Evolutionary conservation across 345 rosid genomes (phyloP), one percentile per base, ranked within the genome.

Genomic region (Geranium brycei): DNA sequence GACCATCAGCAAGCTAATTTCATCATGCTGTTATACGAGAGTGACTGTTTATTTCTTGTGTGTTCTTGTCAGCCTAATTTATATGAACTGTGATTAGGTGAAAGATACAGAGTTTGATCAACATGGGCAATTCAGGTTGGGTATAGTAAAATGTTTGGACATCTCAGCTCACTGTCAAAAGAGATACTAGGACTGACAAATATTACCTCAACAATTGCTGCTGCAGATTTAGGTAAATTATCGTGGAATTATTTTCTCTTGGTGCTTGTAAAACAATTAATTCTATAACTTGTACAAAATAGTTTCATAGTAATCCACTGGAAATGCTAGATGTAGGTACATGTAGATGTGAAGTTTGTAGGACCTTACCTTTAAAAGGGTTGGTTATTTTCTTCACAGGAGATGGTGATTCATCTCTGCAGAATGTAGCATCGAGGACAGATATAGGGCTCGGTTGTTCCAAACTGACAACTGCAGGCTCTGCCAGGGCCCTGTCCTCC

Each of bases 371-470:
- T 80, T 76, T 80, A 61, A 87, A 83, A 72, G 68, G 77, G 59
- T 71, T 70, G 69, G 90, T 77, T 76, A 73, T 85, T 80, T 82
- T 90, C 73, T 81, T 83, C 75, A 87, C 83, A 1, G 96, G 96
- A 32, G 95, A 90, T 69, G 96, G 97, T 62, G 82, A 76, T 62
- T 87, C 98, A 64, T 90, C 97, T 66, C 72, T 73, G 17, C 74
- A 81, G 73, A 86, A 83, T 73, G 87, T 64, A 69, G 89, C 85
- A 73, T 89, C 97, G 13, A 92, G 96, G 67, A 92, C 90, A 40
- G 98, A 87, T 66, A 92, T 81, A 4, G 97, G 98, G 67, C 98
- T 92, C 4, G 98, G 97, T 69, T 92, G 97, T 73, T 92, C 90
- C 47, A 79, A 74, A 19, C 85, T 66, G 66, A 70, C 64, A 68